Evolutionary conservation across 371 early-diverging fungal genomes (phyloP).

Genomic region (Smittium mucronatum): DNA sequence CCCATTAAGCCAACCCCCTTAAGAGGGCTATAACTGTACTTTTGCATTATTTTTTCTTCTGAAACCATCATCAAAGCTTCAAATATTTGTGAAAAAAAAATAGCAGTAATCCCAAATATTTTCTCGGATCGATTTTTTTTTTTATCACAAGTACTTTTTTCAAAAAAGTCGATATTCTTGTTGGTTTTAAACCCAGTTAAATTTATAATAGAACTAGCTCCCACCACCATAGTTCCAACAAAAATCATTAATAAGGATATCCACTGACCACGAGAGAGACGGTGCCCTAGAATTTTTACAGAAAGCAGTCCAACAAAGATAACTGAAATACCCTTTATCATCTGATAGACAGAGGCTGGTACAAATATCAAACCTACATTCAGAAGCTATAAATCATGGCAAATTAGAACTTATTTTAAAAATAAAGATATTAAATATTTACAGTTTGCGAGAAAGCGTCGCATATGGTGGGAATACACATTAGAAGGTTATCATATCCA

Average conservation of each 20-base stretch:
- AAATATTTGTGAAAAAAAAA: conserved; percentile 80
- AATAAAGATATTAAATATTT: not conserved
- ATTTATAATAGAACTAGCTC: conserved; percentile 48
- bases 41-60: conserved; percentile 79
- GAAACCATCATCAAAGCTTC: conserved; percentile 87
- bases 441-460: not conserved
- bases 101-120: conserved; percentile 62
- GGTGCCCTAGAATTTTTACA: conserved; percentile 64
- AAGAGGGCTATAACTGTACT: conserved; percentile 64
- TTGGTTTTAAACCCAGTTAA: not conserved
- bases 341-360: conserved; percentile 88
- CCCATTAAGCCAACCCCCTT: conserved; percentile 90
- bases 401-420: conserved; percentile 17
- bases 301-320: conserved; percentile 83
- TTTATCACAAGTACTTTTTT: conserved; percentile 14
- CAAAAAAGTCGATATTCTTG: not conserved
- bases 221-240: conserved; percentile 73
- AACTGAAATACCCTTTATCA: conserved; percentile 90
- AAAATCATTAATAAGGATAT: conserved; percentile 64
- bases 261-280: conserved; percentile 65
- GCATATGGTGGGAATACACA: not conserved
- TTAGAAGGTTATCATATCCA: not conserved
- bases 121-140: conserved; percentile 20
- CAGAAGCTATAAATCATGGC: conserved; percentile 38
- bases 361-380: conserved; percentile 85